Percentiles rank a stretch among this genome's conserved stretches.
These are phyloP conservation scores for Candida pini DNA, from an alignment of 805 yeast genomes.

Conservation along the genomic window DNA sequence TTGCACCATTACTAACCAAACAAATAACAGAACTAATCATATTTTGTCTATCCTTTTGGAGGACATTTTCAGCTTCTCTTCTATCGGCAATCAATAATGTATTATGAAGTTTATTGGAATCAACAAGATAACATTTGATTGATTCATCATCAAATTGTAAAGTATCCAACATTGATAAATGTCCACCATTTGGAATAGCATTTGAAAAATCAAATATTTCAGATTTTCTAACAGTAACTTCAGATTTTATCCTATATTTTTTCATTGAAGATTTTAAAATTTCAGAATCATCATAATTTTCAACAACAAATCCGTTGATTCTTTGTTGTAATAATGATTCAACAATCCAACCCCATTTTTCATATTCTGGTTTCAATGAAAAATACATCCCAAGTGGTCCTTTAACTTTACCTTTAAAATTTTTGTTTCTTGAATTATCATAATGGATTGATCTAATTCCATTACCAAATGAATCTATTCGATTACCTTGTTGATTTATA, in stretches of 20 bases:
- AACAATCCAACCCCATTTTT: slow-evolving; percentile 54
- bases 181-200: slow-evolving; percentile 37
- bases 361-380: slow-evolving; percentile 47
- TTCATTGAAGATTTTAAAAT: slow-evolving; percentile 32
- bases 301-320: slow-evolving; percentile 62
- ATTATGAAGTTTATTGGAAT: slow-evolving; percentile 53
- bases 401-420: slow-evolving; percentile 49
- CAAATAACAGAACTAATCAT: slow-evolving; percentile 22
- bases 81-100: slow-evolving; percentile 48
- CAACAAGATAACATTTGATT: slow-evolving; percentile 59
- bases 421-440: slow-evolving; percentile 32
- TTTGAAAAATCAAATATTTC: slow-evolving; percentile 51
- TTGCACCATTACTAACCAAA: slow-evolving; percentile 19
- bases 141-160: slow-evolving; percentile 50
- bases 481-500: slow-evolving; percentile 28
- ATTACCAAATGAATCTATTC: slow-evolving; percentile 44
- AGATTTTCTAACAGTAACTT: slow-evolving; percentile 44
- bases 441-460: slow-evolving; percentile 36
- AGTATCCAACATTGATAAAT: slow-evolving; percentile 53
- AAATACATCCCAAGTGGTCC: slow-evolving; percentile 78
- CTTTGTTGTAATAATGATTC: slow-evolving; percentile 48
- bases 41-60: slow-evolving; percentile 27
- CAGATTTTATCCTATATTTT: slow-evolving; percentile 28
- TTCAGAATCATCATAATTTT: slow-evolving; percentile 53
- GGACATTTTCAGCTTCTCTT: slow-evolving; percentile 41